Conservation (phyloP, 495 filamentous ascomycete species). For the Lasiosphaeris hirsuta region DNA sequence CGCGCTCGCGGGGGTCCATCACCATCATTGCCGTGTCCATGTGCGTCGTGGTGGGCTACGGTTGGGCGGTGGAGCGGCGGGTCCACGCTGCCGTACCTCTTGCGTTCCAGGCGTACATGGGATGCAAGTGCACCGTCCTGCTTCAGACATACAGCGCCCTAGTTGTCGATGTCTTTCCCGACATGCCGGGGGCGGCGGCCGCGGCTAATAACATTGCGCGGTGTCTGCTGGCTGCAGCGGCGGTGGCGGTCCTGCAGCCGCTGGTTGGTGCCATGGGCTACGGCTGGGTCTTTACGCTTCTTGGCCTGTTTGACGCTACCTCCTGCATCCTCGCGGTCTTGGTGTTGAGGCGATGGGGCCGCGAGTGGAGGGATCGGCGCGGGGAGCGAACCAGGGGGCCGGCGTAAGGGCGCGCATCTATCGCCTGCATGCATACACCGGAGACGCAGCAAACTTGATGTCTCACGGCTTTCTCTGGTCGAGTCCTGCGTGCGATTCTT, state of each 20-base stretch:
- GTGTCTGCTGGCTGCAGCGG: constrained; percentile 20
- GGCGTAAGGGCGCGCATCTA: no score
- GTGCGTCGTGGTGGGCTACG: constrained; percentile 15
- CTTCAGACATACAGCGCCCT: constrained; percentile 15
- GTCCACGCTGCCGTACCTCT: constrained; percentile 16
- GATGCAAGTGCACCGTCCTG: constrained; percentile 5
- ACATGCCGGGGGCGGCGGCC: constrained; percentile 21
- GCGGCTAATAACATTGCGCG: constrained; percentile 20
- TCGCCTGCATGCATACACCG: no score
- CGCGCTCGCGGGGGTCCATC: constrained; percentile 8
- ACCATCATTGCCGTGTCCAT: constrained; percentile 9
- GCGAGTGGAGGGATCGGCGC: neutral
- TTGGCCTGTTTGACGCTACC: constrained; percentile 14
- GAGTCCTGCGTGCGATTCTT: no score
- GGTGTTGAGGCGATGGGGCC: constrained; percentile 5
- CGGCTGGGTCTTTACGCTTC: constrained; percentile 24
- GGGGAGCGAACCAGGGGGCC: no score
- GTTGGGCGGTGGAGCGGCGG: constrained; percentile 9
- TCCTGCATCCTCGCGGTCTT: neutral
- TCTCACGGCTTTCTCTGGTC: no score
- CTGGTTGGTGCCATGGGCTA: constrained; percentile 18
- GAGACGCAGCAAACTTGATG: no score
- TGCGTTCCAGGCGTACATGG: constrained; percentile 20
- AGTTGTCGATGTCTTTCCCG: constrained; percentile 23
- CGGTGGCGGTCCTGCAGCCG: constrained; percentile 21